Base-by-base conservation (phyloP, 768 basidiomycete species). In the Thelephora aurantiotincta region DNA sequence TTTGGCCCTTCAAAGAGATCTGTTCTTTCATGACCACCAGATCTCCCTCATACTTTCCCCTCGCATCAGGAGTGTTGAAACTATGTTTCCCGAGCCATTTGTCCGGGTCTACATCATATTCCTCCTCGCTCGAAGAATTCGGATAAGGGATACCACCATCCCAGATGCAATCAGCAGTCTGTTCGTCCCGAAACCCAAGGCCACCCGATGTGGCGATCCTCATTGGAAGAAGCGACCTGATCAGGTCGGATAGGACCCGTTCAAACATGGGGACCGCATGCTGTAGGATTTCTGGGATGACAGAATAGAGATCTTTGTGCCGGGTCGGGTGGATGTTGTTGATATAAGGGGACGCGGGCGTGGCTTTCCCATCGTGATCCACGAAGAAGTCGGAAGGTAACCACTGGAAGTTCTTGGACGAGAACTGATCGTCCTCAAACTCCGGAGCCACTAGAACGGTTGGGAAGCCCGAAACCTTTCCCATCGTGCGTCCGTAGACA, bases 401-500 rank as follows among this genome's bases (percentile, higher is more conserved):
- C 62, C 59, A 62, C 20, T 52, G 55, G 37, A 54, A 60, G 7
- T 33, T 19, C 13, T 36, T n/a, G 6, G 57, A 60, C 16, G 55
- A 42, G 41, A 46, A 55, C 22, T 5, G 20, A 5, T 46, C 43
- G 5, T 9, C 34, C 26, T 9, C 37, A 6, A 20, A 16, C 11
- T n/a, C n/a, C 9, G 26, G 26, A 36, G 42, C 45, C 4, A 33
- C n/a, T 14, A 44, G 38, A 2, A 26, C 48, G 0, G 48, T 16
- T n/a, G 22, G 19, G 5, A 34, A 13, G 12, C 3, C 45, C 30
- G 36, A 45, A 46, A 7, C 33, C 52, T 47, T 20, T 42, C 23
- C 49, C 47, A 50, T 43, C 1, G 61, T 63, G 18, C 57, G 58
- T 6, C 61, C 65, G 46, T 70, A 70, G 5, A 65, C 57, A 0